Evolutionary conservation across 495 filamentous ascomycete genomes (phyloP).

Genomic region (Penicillium waksmanii): DNA sequence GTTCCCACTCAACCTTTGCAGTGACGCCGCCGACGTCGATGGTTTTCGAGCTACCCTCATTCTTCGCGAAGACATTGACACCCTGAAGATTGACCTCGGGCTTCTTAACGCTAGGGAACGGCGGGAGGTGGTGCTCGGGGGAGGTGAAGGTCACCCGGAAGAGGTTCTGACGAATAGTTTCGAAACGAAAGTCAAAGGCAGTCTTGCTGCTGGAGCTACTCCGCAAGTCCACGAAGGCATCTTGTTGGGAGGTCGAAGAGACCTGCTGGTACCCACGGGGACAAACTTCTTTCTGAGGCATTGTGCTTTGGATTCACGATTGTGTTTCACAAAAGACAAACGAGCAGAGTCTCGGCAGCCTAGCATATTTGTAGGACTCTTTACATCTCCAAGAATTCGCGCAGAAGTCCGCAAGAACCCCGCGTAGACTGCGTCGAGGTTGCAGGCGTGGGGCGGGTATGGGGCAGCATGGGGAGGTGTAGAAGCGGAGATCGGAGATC

Average conservation of each 20-base stretch:
- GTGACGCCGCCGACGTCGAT: constrained; percentile 53
- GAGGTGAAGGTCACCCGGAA: constrained; percentile 70
- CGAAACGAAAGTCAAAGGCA: constrained; percentile 59
- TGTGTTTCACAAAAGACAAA: constrained; percentile 15
- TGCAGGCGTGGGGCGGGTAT: constrained; percentile 13
- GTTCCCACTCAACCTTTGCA: constrained; percentile 58
- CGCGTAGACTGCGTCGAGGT: background rate
- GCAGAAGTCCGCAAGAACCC: constrained; percentile 9
- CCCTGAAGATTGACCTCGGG: constrained; percentile 42
- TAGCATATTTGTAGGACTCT: constrained; percentile 37
- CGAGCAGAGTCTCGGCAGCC: constrained; percentile 7
- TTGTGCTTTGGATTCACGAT: constrained; percentile 32
- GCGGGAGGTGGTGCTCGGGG: constrained; percentile 57
- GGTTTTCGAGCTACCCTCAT: constrained; percentile 35
- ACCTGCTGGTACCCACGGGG: constrained; percentile 45
- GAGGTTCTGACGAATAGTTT: constrained; percentile 59
- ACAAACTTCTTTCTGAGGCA: constrained; percentile 60
- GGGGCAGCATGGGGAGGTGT: background rate
- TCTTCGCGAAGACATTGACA: constrained; percentile 29
- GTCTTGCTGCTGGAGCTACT: constrained; percentile 40
- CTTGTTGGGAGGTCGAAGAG: constrained; percentile 19
- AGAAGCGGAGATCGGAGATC: constrained; percentile 35
- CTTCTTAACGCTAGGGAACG: constrained; percentile 58
- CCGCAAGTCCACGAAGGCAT: constrained; percentile 43
- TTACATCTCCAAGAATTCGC: constrained; percentile 3